Evolutionary conservation across 148 eudicot species (phyloP).

Genomic region (Suaeda aralocaspica): DNA sequence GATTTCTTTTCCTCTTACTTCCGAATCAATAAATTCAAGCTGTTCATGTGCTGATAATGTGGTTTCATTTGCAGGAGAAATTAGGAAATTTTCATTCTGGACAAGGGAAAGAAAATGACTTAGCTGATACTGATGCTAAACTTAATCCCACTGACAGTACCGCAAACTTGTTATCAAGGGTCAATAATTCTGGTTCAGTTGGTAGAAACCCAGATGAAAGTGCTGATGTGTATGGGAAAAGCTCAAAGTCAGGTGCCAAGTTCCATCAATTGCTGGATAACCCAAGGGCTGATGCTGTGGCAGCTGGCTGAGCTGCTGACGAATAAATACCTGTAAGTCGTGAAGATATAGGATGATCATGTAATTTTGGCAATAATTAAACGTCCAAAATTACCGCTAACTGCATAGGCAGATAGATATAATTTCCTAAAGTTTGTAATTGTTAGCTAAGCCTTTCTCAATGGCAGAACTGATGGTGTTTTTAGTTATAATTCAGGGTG

Average conservation of each 20-base stretch:
- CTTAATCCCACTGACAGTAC: conserved; percentile 47
- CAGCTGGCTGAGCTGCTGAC: conserved; percentile 54
- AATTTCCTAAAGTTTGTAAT: conserved; percentile 20
- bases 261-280: conserved; percentile 75
- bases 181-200: conserved; percentile 52
- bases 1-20: neutral
- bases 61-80: conserved; percentile 49
- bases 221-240: conserved; percentile 39
- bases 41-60: conserved; percentile 8
- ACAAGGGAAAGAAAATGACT: conserved; percentile 28
- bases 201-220: conserved; percentile 43
- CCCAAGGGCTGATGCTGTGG: conserved; percentile 73
- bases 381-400: conserved; percentile 62
- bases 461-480: conserved; percentile 55
- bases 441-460: conserved; percentile 30
- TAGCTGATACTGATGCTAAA: conserved; percentile 26
- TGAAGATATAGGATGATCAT: conserved; percentile 20
- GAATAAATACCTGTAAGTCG: conserved; percentile 13
- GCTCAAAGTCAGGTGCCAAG: conserved; percentile 61
- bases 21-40: neutral
- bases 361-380: conserved; percentile 63
- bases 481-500: conserved; percentile 44
- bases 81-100: conserved; percentile 35
- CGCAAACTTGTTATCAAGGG: conserved; percentile 75
- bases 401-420: conserved; percentile 30